Evolutionary conservation across 2,329 filamentous ascomycete genomes (phyloP), one percentile per base, ranked within the genome.

Genomic region (Cercospora zeina): DNA sequence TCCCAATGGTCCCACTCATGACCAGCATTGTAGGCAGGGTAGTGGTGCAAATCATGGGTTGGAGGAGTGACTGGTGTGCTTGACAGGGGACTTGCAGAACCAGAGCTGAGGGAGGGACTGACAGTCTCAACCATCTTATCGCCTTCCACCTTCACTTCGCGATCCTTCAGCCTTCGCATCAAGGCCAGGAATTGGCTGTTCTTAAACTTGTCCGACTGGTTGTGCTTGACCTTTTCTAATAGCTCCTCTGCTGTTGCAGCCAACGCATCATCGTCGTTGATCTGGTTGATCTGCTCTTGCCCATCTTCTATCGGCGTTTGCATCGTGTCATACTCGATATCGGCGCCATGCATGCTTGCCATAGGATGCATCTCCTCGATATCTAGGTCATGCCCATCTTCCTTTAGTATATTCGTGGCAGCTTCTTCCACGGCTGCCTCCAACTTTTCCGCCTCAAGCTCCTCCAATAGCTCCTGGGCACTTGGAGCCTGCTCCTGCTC

Each of bases 161-260:
- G 81, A 71, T 90, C 86, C 56, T 88, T 83, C 59, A 95, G 84
- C 62, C 85, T 83, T 30, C 89, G 85, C 90, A 96, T 95, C 50
- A 96, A 78, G 3, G 83, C 81, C 0, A 93, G 77, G 71, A 96
- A 96, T 62, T 85, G 85, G 67, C 89, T 93, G 71, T 92, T 85
- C 69, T 87, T 85, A 75, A 95, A 95, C 72, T 93, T 93, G 51
- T 86, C 78, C 59, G 83, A 87, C 62, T 85, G 82, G 68, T 93
- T 87, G 68, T 87, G 80, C 19, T 84, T 81, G 11, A 96, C 84
- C 37, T 85, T 87, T 58, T 88, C 81, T 4, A 95, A 79, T 3
- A 96, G 80, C 62, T 88, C 81, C 14, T 85, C 86, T 4, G 91
- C 91, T 1, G 89, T 92, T 42, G 81, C 80, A 19, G 89, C 87